phyloP scores from a whole-genome alignment of 108 stramenopile genomes.

The Pseudonitzschia delicatissima region DNA sequence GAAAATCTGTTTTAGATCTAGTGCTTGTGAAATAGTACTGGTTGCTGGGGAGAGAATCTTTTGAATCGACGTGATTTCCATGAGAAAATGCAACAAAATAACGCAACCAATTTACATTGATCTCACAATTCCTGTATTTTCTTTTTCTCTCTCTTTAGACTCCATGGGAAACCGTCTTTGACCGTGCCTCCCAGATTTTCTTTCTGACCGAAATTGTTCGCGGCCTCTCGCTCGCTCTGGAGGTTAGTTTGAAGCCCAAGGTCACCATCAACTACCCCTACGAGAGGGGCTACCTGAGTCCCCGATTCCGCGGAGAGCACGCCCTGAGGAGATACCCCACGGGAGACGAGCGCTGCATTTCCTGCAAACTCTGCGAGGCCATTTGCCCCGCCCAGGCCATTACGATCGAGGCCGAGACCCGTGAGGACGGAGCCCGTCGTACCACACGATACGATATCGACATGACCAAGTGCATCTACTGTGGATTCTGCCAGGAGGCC shows the following conservation, averaged over 20 bases:
- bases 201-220: slow-evolving; percentile 91
- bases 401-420: slow-evolving; percentile 96
- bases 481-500: slow-evolving; percentile 99
- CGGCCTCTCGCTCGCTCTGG: slow-evolving; percentile 74
- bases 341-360: slow-evolving; percentile 99
- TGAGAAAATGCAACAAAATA: no score
- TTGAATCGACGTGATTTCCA: no score
- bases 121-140: not conserved
- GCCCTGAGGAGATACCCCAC: slow-evolving; percentile 96
- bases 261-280: slow-evolving; percentile 99
- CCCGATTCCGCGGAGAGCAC: slow-evolving; percentile 99
- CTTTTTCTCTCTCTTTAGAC: slow-evolving; percentile 37
- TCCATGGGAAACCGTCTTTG: slow-evolving; percentile 79
- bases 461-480: slow-evolving; percentile 99
- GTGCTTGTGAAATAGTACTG: not conserved
- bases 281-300: slow-evolving; percentile 93
- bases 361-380: slow-evolving; percentile 99
- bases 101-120: no score
- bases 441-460: slow-evolving; percentile 99
- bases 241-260: slow-evolving; percentile 84
- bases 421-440: slow-evolving; percentile 92
- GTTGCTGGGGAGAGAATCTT: no score
- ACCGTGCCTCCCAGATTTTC: slow-evolving; percentile 84
- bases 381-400: slow-evolving; percentile 99
- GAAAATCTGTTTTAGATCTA: not conserved